Evolutionary conservation across 495 filamentous ascomycete genomes (phyloP).

Genomic region (Penicillium odoratum): DNA sequence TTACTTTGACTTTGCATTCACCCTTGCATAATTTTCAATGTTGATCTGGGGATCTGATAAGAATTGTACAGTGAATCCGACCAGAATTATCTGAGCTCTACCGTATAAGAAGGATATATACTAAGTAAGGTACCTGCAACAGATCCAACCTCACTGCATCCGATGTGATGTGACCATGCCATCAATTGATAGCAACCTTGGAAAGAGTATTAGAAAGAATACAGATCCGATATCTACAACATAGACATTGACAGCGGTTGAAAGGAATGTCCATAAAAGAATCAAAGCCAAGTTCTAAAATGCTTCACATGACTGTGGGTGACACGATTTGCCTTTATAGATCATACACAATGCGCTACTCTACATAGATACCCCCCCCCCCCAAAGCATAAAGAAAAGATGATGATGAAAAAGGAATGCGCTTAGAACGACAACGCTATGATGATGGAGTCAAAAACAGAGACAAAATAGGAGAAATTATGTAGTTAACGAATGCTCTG

Average conservation of each 20-base stretch:
- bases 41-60: too few species aligned
- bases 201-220: too few species aligned
- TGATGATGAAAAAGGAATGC: slow-evolving; percentile 7
- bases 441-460: slow-evolving; percentile 15
- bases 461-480: slow-evolving; percentile 2
- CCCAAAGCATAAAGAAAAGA: slow-evolving; percentile 7
- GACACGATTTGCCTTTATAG: slow-evolving; percentile 7
- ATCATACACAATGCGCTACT: slow-evolving; percentile 22
- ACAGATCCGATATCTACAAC: too few species aligned
- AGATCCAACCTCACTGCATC: too few species aligned
- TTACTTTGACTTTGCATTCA: not conserved
- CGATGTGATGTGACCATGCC: too few species aligned
- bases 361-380: slow-evolving; percentile 27
- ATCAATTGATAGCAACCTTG: too few species aligned
- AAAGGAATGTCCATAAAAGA: not conserved
- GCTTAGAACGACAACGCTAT: slow-evolving; percentile 26
- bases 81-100: too few species aligned
- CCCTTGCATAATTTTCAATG: not conserved
- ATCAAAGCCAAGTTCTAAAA: not conserved
- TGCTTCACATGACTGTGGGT: not conserved
- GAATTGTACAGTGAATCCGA: too few species aligned
- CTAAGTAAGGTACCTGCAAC: too few species aligned
- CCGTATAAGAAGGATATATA: too few species aligned
- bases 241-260: too few species aligned
- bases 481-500: slow-evolving; percentile 59